These are phyloP conservation scores for Sarocladium oryzae DNA, from an alignment of 2,329 filamentous ascomycete genomes.

Conservation along the genomic window DNA sequence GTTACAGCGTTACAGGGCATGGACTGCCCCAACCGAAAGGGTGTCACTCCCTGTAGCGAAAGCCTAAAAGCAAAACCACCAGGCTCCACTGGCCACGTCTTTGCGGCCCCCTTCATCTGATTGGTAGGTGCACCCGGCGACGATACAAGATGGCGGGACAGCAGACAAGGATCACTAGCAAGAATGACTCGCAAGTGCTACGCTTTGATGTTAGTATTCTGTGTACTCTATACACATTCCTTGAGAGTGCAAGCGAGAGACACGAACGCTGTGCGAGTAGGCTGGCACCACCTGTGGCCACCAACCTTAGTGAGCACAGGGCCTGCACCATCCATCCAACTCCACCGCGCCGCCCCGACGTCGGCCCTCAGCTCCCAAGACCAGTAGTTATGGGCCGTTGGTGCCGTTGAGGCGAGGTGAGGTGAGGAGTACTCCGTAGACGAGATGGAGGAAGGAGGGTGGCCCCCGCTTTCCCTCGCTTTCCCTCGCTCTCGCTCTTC, in stretches of 20 bases:
- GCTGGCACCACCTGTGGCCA: background rate
- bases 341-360: background rate
- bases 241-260: background rate
- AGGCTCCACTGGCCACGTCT: slow-evolving; percentile 4
- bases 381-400: background rate
- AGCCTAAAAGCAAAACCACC: background rate
- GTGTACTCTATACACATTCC: slow-evolving; percentile 1
- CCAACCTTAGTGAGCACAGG: too few species aligned
- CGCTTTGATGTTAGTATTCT: background rate
- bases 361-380: background rate
- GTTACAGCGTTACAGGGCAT: background rate
- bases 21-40: background rate
- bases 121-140: background rate
- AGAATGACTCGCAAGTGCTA: slow-evolving; percentile 2
- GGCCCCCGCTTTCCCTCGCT: background rate
- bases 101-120: background rate
- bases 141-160: background rate
- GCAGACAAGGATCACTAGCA: slow-evolving; percentile 2
- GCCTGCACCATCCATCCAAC: too few species aligned
- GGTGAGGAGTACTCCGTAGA: too few species aligned
- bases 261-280: background rate
- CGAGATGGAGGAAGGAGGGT: background rate
- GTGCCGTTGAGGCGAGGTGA: background rate
- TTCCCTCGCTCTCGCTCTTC: background rate
- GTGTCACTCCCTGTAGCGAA: background rate